These are phyloP conservation scores for Ophiorrhiza pumila DNA, from an alignment of 257 asterid species.

Conservation along the genomic window DNA sequence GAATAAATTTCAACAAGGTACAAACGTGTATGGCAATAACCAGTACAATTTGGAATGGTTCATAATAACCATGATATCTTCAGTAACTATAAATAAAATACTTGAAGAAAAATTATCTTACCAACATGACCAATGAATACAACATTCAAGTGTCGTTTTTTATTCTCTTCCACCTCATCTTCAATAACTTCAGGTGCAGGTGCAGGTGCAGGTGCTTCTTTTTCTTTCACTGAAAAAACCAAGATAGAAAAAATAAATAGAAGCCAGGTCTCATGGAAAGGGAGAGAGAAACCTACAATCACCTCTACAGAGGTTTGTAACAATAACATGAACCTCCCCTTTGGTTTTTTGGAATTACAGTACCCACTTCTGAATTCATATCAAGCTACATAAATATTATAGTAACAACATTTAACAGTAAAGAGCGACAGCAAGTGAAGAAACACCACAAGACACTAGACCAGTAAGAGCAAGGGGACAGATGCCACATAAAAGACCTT, in stretches of 20 bases:
- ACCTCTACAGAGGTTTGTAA: background rate
- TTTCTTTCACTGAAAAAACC: conserved; percentile 32
- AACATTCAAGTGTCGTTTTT: conserved; percentile 87
- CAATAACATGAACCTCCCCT: background rate
- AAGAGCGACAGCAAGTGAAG: too few species aligned
- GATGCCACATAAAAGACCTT: conserved; percentile 27
- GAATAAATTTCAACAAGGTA: background rate
- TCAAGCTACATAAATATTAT: background rate
- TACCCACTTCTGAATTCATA: background rate
- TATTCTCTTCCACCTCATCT: conserved; percentile 41
- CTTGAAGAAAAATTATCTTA: conserved; percentile 28
- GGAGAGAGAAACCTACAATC: background rate
- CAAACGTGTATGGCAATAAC: background rate
- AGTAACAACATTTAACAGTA: too few species aligned
- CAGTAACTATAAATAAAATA: background rate
- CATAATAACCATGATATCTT: background rate
- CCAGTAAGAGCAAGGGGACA: background rate
- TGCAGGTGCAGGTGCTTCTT: conserved; percentile 40
- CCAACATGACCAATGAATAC: conserved; percentile 98
- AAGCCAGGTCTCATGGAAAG: background rate
- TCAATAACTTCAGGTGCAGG: conserved; percentile 43
- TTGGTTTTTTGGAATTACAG: background rate
- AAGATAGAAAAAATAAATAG: background rate
- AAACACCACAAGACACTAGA: background rate
- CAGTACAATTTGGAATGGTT: background rate